Evolutionary conservation across 371 early-diverging fungal genomes (phyloP), one percentile per base, ranked within the genome.

Genomic region (Mucor velutinosus): DNA sequence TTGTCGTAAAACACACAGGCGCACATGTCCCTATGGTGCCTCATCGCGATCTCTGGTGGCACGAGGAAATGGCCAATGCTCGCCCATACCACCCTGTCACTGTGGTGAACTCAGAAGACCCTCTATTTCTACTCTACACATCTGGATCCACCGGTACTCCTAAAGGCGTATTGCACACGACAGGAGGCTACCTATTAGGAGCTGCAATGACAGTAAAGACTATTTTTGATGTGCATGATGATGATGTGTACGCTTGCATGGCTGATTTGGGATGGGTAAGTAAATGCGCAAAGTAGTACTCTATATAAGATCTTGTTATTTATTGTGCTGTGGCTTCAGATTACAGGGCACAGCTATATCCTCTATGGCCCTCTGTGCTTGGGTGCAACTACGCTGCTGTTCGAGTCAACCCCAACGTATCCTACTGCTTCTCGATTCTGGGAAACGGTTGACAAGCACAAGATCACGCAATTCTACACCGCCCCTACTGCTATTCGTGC

Each of bases 401-500:
- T 98, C 73, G 99, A 97, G 78, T 92, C 94, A 14, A 87, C 93
- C 10, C 97, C 96, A 5, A 90, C 93, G 6, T 94, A 92, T 74
- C 97, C 96, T 32, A 87, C 86, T 58, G 87, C 93, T 10, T 86
- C 86, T 21, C 86, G 96, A 57, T 91, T 93, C 81, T 97, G 96
- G 94, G 80, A 92, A 55, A 66, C 91, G 57, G 89, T 96, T 29
- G 94, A 92, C 62, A 91, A 92, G 56, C 94, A 94, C 86, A 92
- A 88, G 74, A 82, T 99, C 68, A 98, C 99, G 11, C 98, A 98
- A 73, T 93, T 99, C 72, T 99, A 99, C 82, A 99, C 99, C 14
- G 98, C 99, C 0, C 99, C 99, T 19, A 99, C 99, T 7, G 97
- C 97, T 47, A 95, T 99, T 67, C 92, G 99, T 58, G 94, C 97